Base-by-base conservation (phyloP, 2,329 filamentous ascomycete genomes). In the Hymenoscyphus infarciens region DNA sequence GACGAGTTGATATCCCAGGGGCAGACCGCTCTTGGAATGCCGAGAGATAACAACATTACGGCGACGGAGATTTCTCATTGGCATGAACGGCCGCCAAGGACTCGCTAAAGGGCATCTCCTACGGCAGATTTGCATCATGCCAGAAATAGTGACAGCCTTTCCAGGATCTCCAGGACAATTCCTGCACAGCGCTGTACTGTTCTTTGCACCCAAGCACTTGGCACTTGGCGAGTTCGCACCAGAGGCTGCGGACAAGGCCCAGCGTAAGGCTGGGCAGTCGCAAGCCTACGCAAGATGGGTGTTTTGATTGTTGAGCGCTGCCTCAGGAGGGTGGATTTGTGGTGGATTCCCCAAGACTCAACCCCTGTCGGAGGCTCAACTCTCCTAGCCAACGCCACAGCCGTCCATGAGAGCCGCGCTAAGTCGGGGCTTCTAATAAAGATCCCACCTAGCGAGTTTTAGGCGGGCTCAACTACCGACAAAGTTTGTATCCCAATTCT, bases 1-100 rank as follows among this genome's bases (percentile, higher is more conserved):
- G 56, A 42, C 33, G 33, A 42, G 35, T n/a, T 52, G 31, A 63
- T 59, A 59, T 66, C 64, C 62, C 60, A 64, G 63, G 49, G 25
- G 53, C 25, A 13, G 25, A 27, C 49, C 57, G 15, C 35, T 64
- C 61, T 52, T n/a, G 61, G 59, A 31, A 61, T 52, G 64, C 65
- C 67, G 59, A 66, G 63, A 61, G 63, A 64, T 61, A 66, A 68
- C 60, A 55, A 27, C 55, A 61, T 57, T 38, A 59, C 22, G 16
- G 29, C 31, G 38, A 61, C 38, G 49, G 31, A 59, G 55, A n/a
- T 15, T 56, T 59, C 49, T 57, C 13, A 64, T 69, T 68, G 66
- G 67, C 22, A 56, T 15, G n/a, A 33, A 45, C 39, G 16, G 29
- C 29, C 38, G 64, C 57, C 63, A 63, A 63, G 63, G 16, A 27